Percentiles rank a stretch among this genome's conserved stretches.
phyloP scores from a whole-genome alignment of 345 rosid genomes.

The Arabidopsis arenosa region DNA sequence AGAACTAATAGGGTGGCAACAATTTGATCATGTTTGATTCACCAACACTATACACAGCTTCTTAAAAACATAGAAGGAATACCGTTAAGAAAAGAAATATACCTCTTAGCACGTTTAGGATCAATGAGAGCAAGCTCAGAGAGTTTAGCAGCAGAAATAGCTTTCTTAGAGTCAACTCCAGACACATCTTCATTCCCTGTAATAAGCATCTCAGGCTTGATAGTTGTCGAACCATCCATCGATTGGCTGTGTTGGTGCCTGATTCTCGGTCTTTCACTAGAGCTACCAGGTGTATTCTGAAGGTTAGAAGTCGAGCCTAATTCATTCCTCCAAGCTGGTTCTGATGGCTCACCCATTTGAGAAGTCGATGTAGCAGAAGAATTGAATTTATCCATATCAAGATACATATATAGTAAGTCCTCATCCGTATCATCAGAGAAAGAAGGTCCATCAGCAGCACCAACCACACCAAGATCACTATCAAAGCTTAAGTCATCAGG shows the following conservation, averaged over 20 bases:
- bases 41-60: background rate
- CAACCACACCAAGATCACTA: constrained; percentile 88
- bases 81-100: background rate
- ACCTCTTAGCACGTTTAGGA: constrained; percentile 99
- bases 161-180: constrained; percentile 75
- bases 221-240: constrained; percentile 81
- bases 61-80: background rate
- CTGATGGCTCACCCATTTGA: constrained; percentile 64
- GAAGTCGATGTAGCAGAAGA: constrained; percentile 65
- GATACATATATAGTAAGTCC: constrained; percentile 74
- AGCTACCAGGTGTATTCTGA: constrained; percentile 49
- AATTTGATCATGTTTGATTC: background rate
- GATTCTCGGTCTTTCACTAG: constrained; percentile 75
- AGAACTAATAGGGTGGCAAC: background rate
- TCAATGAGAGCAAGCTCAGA: constrained; percentile 98
- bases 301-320: constrained; percentile 31
- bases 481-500: constrained; percentile 95
- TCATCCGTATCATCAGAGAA: constrained; percentile 72
- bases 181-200: constrained; percentile 67
- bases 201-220: constrained; percentile 86
- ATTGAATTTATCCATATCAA: constrained; percentile 90
- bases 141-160: constrained; percentile 88
- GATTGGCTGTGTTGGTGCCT: constrained; percentile 98
- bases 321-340: constrained; percentile 32
- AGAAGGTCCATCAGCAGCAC: constrained; percentile 77